A percentile compares a stretch with the other conserved stretches of the same genome.
Conservation (phyloP, 495 filamentous ascomycete genomes). For the Neurospora sublineolata region DNA sequence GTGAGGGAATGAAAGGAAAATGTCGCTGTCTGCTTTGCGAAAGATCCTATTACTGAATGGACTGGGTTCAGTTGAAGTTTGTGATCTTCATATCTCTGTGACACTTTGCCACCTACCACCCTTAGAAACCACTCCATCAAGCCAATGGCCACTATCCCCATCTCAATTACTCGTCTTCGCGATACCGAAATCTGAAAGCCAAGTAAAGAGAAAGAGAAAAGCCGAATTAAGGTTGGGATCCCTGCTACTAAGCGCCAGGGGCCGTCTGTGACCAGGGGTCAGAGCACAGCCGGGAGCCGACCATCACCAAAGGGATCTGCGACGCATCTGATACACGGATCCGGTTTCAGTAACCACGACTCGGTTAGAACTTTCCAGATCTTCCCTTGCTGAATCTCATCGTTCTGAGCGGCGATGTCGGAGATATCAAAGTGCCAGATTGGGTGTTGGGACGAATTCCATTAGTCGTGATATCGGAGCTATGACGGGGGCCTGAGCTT, state of each 20-base stretch:
- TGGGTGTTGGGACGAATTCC: not conserved
- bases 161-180: not conserved
- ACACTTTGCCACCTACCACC: not conserved
- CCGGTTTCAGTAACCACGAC: not conserved
- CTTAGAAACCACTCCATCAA: not conserved
- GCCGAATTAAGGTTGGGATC: not conserved
- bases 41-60: not conserved
- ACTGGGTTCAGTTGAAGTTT: not conserved
- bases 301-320: not conserved
- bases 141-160: not conserved
- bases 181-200: not conserved
- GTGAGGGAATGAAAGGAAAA: not conserved
- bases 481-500: not conserved
- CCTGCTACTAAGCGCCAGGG: not conserved
- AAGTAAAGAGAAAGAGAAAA: not conserved
- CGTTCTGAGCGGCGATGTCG: not conserved
- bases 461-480: not conserved
- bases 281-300: not conserved
- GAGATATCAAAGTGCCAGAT: not conserved
- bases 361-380: not conserved
- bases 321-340: not conserved
- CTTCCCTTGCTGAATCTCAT: not conserved
- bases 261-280: not conserved
- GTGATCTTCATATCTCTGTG: not conserved
- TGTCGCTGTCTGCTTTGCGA: not conserved